A percentile compares a stretch with the other conserved stretches of the same genome.
These are phyloP conservation scores for Paramecium biaurelia DNA, from an alignment of 73 alveolate genomes.

Conservation along the genomic window DNA sequence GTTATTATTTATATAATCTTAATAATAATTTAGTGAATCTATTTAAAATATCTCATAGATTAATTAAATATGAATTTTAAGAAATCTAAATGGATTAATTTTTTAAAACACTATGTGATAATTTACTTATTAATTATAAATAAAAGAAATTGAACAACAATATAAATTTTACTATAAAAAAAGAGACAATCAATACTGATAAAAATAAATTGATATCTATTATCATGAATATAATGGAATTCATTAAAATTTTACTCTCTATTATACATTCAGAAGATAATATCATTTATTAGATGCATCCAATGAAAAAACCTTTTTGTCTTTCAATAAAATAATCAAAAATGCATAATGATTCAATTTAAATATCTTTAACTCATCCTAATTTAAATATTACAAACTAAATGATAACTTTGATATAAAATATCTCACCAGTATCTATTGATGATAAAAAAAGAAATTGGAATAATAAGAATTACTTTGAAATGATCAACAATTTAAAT, in stretches of 20 bases:
- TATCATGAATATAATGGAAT: not conserved
- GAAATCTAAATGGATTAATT: not conserved
- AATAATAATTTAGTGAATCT: not conserved
- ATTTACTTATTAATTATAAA: not conserved
- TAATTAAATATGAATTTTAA: not conserved
- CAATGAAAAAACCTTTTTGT: not conserved
- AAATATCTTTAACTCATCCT: not conserved
- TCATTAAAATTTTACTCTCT: not conserved
- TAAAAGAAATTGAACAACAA: not conserved
- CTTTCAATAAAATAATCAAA: not conserved
- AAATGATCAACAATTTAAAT: not conserved
- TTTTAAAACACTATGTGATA: not conserved
- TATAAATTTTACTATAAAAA: not conserved
- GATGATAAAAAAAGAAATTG: constrained; percentile 20
- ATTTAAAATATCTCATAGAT: not conserved
- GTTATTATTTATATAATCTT: not conserved
- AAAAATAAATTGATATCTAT: not conserved
- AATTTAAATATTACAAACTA: not conserved
- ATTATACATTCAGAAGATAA: not conserved
- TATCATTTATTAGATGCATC: not conserved
- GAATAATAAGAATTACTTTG: not conserved
- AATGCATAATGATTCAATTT: not conserved
- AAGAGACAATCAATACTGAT: not conserved
- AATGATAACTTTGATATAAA: not conserved
- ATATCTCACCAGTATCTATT: not conserved